Base-by-base conservation (phyloP, 2,329 filamentous ascomycete species). In the Westerdykella sp. region DNA sequence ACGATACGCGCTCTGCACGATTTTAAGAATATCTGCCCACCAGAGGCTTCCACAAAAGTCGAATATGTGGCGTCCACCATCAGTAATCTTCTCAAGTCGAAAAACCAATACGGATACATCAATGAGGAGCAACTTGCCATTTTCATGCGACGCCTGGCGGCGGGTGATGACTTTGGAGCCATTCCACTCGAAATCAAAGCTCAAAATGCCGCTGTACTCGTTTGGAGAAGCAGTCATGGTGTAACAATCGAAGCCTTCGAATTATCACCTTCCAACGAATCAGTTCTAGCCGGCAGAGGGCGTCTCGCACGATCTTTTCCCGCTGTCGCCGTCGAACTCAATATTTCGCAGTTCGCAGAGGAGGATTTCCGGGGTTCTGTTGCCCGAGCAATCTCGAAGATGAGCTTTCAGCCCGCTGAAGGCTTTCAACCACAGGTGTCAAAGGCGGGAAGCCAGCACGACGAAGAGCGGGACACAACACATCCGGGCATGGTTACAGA, bases 401-500 rank as follows among this genome's bases (percentile, higher is more conserved):
- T 74, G 54, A 64, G 66, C 23, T 52, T 53, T 1, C 66, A 73
- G 43, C 18, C 51, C 16, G 60, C 48, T 11, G 47, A 56, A 5
- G 65, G 62, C 15, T 66, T 67, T 5, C 63, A 66, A 39, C 57
- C 64, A 1, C 56, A 59, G 22, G 53, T 59, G 0, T 50, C 11
- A 2, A 80, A 79, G 42, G 70, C 68, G 1, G 40, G 56, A 0
- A 36, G 60, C 1, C 4, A 46, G 0, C 54, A 67, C 6, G 49
- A 55, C 1, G 76, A 81, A 45, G 57, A 56, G 0, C 68, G 76
- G 3, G 75, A 82, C 14, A 75, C 75, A 0, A 60, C 55, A 0
- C 42, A 76, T 42, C 79, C 78, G 0, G 65, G 57, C 2, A 62
- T 80, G 11, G 68, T 82, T 0, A 80, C 75, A 0, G 73, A 80